A percentile compares a stretch with the other conserved stretches of the same genome.
Conservation (phyloP, 2,329 filamentous ascomycete species). For the Fusarium sp. region DNA sequence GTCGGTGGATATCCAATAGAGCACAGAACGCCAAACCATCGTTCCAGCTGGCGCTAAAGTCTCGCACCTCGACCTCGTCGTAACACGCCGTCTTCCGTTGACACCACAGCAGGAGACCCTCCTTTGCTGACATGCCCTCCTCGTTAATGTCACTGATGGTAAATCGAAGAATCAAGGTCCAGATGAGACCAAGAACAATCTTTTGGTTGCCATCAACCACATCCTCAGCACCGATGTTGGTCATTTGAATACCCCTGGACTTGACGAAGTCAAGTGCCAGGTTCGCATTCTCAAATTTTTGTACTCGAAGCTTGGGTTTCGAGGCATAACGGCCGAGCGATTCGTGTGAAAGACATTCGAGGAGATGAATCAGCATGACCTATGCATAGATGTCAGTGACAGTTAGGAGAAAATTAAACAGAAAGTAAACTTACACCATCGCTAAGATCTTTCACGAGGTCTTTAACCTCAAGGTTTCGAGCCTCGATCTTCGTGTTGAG, state of each 20-base stretch:
- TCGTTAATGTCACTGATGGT: slow-evolving; percentile 99
- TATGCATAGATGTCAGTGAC: slow-evolving; percentile 49
- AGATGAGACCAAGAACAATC: slow-evolving; percentile 96
- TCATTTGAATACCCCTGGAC: slow-evolving; percentile 91
- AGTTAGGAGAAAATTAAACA: background rate
- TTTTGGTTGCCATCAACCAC: slow-evolving; percentile 98
- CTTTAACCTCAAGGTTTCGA: slow-evolving; percentile 81
- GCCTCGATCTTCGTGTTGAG: slow-evolving; percentile 93
- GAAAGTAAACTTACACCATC: slow-evolving; percentile 79
- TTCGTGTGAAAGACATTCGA: slow-evolving; percentile 94
- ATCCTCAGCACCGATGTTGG: slow-evolving; percentile 97
- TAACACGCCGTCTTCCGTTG: slow-evolving; percentile 99
- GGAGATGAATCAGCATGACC: slow-evolving; percentile 95
- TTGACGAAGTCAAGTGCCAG: slow-evolving; percentile 94
- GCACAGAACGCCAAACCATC: slow-evolving; percentile 97
- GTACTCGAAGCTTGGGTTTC: slow-evolving; percentile 94
- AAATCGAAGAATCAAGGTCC: slow-evolving; percentile 97
- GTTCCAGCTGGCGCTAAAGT: slow-evolving; percentile 97
- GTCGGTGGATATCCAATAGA: slow-evolving; percentile 93
- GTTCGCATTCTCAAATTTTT: slow-evolving; percentile 98
- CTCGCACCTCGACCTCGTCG: slow-evolving; percentile 92
- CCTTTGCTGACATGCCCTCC: slow-evolving; percentile 97
- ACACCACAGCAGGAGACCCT: slow-evolving; percentile 95
- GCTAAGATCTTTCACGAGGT: slow-evolving; percentile 88
- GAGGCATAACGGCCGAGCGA: slow-evolving; percentile 96